These are phyloP conservation scores for Tolypocladium ovalisporum DNA, from an alignment of 2,329 filamentous ascomycete genomes.

Conservation along the genomic window DNA sequence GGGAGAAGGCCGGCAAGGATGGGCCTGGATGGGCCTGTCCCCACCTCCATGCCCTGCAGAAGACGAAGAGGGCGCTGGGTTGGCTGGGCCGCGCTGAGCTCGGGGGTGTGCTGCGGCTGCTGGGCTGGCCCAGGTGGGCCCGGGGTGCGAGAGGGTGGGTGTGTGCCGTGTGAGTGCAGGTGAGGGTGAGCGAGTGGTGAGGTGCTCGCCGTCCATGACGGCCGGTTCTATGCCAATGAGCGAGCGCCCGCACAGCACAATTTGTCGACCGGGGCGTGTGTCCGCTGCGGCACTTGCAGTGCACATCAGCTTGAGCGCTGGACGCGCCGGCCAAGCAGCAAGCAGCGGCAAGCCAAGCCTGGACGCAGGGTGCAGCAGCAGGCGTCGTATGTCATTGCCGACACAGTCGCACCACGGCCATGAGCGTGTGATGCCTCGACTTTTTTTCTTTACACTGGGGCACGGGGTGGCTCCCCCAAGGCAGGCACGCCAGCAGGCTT, in stretches of 20 bases:
- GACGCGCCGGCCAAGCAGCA: neutral
- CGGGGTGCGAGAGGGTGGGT: neutral
- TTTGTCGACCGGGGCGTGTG: neutral
- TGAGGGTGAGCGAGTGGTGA: neutral
- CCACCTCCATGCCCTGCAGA: constrained; percentile 3
- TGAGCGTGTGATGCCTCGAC: neutral
- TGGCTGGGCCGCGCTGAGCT: neutral
- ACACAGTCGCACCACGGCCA: neutral
- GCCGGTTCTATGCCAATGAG: neutral
- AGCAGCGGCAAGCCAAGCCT: no score
- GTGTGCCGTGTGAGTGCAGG: neutral
- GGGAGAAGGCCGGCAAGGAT: neutral
- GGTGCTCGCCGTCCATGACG: neutral
- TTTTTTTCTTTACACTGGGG: neutral
- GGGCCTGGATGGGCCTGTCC: neutral
- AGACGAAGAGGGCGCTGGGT: neutral
- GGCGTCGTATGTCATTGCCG: neutral
- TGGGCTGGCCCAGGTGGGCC: neutral
- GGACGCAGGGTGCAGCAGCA: neutral
- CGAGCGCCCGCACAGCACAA: neutral
- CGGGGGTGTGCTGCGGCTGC: neutral
- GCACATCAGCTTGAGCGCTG: neutral
- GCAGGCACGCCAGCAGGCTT: constrained; percentile 1
- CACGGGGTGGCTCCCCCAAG: neutral
- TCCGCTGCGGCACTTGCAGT: neutral